phyloP scores from a whole-genome alignment of 2,329 filamentous ascomycete species.

The Lachnellula arida region DNA sequence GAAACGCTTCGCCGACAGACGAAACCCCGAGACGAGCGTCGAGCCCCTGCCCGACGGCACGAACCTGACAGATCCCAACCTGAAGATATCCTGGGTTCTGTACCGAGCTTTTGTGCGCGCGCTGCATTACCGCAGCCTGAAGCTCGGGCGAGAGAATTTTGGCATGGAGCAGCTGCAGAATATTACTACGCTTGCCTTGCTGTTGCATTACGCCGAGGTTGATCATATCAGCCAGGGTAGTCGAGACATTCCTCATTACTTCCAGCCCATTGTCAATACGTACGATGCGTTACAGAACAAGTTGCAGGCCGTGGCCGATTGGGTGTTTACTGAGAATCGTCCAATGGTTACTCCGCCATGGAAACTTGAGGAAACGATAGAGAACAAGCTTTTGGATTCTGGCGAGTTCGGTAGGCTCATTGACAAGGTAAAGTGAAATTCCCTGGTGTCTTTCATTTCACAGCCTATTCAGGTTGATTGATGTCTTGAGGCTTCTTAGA shows the following conservation, averaged over 20 bases:
- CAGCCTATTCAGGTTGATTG: no score
- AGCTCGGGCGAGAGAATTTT: not conserved
- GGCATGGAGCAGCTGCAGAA: constrained; percentile 4
- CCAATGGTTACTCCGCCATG: not conserved
- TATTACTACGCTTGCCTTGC: not conserved
- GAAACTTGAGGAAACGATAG: not conserved
- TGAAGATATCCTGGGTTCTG: constrained; percentile 8
- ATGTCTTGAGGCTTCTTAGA: no score
- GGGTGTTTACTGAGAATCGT: not conserved
- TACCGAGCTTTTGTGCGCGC: constrained; percentile 14
- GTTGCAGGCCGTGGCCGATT: not conserved
- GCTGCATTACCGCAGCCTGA: constrained; percentile 14
- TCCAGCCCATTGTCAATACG: not conserved
- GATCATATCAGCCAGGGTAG: not conserved
- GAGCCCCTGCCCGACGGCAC: constrained; percentile 1
- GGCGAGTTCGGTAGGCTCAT: not conserved
- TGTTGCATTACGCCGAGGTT: constrained; percentile 5
- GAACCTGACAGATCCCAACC: not conserved
- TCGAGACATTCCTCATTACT: not conserved
- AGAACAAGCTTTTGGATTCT: not conserved
- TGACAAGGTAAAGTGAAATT: not conserved
- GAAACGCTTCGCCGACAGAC: not conserved
- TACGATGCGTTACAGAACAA: not conserved
- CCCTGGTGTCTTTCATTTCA: not conserved
- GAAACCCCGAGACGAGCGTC: not conserved